Conservation (phyloP, 1,139 yeast species). For the Blastobotrys capitulatus region DNA sequence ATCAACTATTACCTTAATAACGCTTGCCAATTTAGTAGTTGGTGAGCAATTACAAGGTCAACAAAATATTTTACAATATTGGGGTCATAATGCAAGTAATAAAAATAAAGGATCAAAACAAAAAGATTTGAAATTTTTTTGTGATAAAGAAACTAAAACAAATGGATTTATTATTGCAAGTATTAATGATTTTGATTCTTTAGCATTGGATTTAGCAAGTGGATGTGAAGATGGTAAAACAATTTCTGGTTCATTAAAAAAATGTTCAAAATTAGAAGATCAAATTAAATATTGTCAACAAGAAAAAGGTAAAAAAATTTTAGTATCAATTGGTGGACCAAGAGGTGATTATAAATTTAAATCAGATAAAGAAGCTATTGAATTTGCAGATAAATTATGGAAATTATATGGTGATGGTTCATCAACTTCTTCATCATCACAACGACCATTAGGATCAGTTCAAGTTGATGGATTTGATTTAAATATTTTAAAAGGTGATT, state of each 20-base stretch:
- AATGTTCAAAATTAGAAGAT: slow-evolving; percentile 58
- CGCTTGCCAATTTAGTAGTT: too few species aligned
- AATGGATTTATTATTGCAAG: slow-evolving; percentile 74
- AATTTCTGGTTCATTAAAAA: slow-evolving; percentile 57
- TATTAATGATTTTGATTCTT: slow-evolving; percentile 46
- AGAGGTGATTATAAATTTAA: slow-evolving; percentile 57
- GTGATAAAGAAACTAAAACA: too few species aligned
- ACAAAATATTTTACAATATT: too few species aligned
- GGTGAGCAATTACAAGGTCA: too few species aligned
- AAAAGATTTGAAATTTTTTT: too few species aligned
- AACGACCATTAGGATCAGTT: slow-evolving; percentile 70
- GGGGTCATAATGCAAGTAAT: too few species aligned
- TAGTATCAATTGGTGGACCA: slow-evolving; percentile 83
- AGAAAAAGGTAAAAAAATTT: slow-evolving; percentile 58
- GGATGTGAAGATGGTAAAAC: slow-evolving; percentile 37
- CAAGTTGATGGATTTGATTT: slow-evolving; percentile 66
- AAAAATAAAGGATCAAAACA: too few species aligned
- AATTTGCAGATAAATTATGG: slow-evolving; percentile 76
- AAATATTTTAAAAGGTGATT: slow-evolving; percentile 56
- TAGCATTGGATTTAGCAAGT: slow-evolving; percentile 50
- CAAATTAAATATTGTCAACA: slow-evolving; percentile 73
- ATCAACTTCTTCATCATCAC: slow-evolving; percentile 35
- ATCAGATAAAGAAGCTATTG: slow-evolving; percentile 54
- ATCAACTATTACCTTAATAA: too few species aligned
- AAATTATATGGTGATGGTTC: slow-evolving; percentile 80